These are phyloP conservation scores for Nasturtium officinale DNA, from an alignment of 345 rosid species.

Conservation along the genomic window DNA sequence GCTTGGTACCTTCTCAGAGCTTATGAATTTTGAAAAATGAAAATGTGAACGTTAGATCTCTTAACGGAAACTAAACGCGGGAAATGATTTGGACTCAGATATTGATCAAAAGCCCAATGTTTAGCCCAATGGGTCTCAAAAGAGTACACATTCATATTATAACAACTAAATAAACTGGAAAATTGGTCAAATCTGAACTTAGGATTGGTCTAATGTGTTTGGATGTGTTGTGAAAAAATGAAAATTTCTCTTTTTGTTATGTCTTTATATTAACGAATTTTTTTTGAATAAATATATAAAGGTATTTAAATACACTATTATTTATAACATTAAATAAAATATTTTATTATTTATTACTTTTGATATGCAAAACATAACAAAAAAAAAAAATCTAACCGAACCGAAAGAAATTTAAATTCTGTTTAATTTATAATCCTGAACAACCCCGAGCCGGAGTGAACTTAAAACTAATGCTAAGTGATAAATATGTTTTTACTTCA, in stretches of 20 bases:
- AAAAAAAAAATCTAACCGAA: no score
- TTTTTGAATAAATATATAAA: no score
- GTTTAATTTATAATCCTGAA: background rate
- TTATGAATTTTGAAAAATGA: slow-evolving; percentile 39
- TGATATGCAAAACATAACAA: background rate
- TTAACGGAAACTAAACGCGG: slow-evolving; percentile 6
- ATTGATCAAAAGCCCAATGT: background rate
- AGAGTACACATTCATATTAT: background rate
- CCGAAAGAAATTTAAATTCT: background rate
- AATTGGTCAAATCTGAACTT: no score
- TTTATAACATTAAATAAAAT: no score
- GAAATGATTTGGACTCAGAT: background rate
- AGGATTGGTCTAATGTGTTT: no score
- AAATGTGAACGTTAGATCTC: no score
- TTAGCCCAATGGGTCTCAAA: background rate
- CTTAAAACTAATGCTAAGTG: background rate
- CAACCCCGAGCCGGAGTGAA: background rate
- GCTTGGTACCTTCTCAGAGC: slow-evolving; percentile 91
- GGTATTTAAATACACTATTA: no score
- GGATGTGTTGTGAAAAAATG: no score
- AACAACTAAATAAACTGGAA: no score
- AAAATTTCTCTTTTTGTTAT: no score
- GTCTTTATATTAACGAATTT: no score
- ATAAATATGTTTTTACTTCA: background rate
- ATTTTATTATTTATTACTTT: no score